Percentiles rank a stretch among this genome's conserved stretches.
These are phyloP conservation scores for Lanmaoa pseudosensibilis DNA, from an alignment of 768 basidiomycete species.

Conservation along the genomic window DNA sequence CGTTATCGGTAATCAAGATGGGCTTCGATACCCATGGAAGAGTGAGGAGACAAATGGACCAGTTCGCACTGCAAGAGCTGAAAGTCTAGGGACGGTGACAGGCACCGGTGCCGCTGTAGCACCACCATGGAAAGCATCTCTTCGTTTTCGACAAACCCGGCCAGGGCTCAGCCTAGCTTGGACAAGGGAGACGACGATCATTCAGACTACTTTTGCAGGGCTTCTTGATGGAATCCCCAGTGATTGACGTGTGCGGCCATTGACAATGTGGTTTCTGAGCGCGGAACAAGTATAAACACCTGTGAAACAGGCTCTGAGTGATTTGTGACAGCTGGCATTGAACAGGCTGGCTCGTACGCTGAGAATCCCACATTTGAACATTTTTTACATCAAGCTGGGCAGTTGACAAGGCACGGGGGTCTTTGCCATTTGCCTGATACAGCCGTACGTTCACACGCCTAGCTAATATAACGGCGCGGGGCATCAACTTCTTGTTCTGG, in stretches of 20 bases:
- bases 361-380: conserved; percentile 8
- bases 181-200: conserved; percentile 6
- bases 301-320: not conserved
- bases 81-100: not conserved
- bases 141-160: not conserved
- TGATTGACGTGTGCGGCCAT: conserved; percentile 7
- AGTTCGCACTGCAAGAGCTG: not conserved
- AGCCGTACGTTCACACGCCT: conserved; percentile 25
- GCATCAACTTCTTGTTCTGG: conserved; percentile 1
- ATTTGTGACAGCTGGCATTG: not conserved
- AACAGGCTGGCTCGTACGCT: not conserved
- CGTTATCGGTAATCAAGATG: conserved; percentile 22
- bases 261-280: not conserved
- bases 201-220: not conserved
- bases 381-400: not conserved
- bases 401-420: not conserved
- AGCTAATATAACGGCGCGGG: conserved; percentile 15
- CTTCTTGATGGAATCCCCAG: conserved; percentile 9
- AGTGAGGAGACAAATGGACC: not conserved
- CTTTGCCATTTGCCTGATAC: conserved; percentile 4
- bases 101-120: conserved; percentile 3
- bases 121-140: not conserved
- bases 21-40: not conserved
- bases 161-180: not conserved
- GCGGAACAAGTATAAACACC: not conserved